phyloP scores from a whole-genome alignment of 73 alveolate genomes.

The Paramecium tetraurelia region DNA sequence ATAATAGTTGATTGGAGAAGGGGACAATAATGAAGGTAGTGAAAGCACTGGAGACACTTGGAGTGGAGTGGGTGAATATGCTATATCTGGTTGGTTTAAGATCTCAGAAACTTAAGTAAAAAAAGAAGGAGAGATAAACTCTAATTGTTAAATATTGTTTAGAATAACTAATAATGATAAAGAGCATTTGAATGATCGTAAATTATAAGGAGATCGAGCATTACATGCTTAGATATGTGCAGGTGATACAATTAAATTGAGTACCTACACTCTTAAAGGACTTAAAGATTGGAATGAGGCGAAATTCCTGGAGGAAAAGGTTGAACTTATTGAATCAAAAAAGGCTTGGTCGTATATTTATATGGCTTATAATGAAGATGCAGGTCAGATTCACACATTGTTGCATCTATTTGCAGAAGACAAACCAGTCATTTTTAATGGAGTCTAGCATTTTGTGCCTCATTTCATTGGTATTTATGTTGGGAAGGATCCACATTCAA shows the following conservation, averaged over 20 bases:
- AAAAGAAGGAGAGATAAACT: not conserved
- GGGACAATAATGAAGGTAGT: not conserved
- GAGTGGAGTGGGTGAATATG: conserved; percentile 23
- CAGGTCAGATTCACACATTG: not conserved
- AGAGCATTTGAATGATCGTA: conserved; percentile 5
- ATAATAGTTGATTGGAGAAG: conserved; percentile 21
- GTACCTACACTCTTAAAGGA: not conserved
- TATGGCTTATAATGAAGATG: not conserved
- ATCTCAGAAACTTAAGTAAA: not conserved
- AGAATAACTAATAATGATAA: conserved; percentile 33
- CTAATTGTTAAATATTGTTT: not conserved
- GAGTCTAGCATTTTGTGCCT: conserved; percentile 26
- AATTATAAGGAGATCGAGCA: conserved; percentile 36
- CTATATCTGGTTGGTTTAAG: conserved; percentile 29
- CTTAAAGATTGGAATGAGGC: conserved; percentile 39
- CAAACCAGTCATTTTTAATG: not conserved
- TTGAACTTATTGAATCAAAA: not conserved
- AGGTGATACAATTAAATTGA: not conserved
- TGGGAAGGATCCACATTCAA: not conserved
- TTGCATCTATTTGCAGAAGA: conserved; percentile 15
- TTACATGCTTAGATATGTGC: conserved; percentile 19
- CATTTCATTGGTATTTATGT: conserved; percentile 33
- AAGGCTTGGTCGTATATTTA: conserved; percentile 27
- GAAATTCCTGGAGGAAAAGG: not conserved
- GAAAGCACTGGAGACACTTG: conserved; percentile 21